phyloP scores from a whole-genome alignment of 2,329 filamentous ascomycete genomes.

The Fusarium sororula region DNA sequence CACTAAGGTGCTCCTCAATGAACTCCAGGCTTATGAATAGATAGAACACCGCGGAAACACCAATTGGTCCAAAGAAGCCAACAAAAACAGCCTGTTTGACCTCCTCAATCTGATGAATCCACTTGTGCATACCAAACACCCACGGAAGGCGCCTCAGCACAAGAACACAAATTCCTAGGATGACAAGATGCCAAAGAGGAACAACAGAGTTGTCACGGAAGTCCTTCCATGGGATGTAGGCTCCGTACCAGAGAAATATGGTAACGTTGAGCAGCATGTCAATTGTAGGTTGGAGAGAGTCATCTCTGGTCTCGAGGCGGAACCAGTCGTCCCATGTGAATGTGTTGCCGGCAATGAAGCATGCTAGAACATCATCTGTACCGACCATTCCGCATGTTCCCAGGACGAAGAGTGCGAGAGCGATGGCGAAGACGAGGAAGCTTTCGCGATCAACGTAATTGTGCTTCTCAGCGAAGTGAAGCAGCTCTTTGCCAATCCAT shows the following conservation, averaged over 20 bases:
- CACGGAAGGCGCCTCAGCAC: slow-evolving; percentile 81
- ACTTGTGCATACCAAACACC: slow-evolving; percentile 76
- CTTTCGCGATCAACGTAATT: slow-evolving; percentile 87
- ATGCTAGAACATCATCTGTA: slow-evolving; percentile 89
- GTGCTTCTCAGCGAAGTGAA: slow-evolving; percentile 84
- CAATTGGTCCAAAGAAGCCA: slow-evolving; percentile 93
- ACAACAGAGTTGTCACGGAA: slow-evolving; percentile 76
- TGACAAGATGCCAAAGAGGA: slow-evolving; percentile 76
- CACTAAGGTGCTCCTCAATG: slow-evolving; percentile 59
- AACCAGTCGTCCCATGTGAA: slow-evolving; percentile 98
- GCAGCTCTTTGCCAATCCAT: slow-evolving; percentile 81
- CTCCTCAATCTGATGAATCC: slow-evolving; percentile 82
- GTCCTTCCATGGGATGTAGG: slow-evolving; percentile 80
- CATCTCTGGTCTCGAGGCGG: slow-evolving; percentile 85
- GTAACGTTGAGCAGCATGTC: slow-evolving; percentile 93
- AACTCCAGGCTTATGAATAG: slow-evolving; percentile 84
- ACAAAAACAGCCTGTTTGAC: slow-evolving; percentile 82
- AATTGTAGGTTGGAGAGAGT: slow-evolving; percentile 91
- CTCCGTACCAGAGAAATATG: slow-evolving; percentile 92
- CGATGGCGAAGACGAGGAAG: slow-evolving; percentile 87
- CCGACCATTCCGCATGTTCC: slow-evolving; percentile 89
- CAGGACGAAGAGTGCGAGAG: slow-evolving; percentile 84
- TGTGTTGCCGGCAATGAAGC: slow-evolving; percentile 89
- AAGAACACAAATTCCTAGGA: slow-evolving; percentile 78
- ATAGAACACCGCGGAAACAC: slow-evolving; percentile 91